Conservation (phyloP, 2,329 filamentous ascomycete species). For the Septoria petroselini region DNA sequence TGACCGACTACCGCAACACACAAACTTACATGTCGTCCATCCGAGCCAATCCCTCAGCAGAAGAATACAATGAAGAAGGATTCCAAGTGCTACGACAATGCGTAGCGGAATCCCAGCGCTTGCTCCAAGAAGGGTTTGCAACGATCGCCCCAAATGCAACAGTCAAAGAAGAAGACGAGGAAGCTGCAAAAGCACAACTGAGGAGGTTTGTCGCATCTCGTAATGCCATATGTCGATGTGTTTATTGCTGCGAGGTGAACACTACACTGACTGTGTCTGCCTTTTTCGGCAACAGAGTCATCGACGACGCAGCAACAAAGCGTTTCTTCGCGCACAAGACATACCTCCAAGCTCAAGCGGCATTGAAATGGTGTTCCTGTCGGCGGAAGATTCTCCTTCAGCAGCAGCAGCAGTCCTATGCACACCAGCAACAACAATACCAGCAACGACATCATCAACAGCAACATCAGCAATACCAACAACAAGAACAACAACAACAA, state of each 20-base stretch:
- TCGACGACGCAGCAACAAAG: slow-evolving; percentile 58
- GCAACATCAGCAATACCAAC: slow-evolving; percentile 31
- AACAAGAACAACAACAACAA: too few species aligned
- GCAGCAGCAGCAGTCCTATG: slow-evolving; percentile 32
- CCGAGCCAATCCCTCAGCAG: slow-evolving; percentile 50
- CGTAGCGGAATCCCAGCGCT: slow-evolving; percentile 52
- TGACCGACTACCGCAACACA: slow-evolving; percentile 62
- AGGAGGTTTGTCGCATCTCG: slow-evolving; percentile 48
- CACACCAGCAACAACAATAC: too few species aligned
- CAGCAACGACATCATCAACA: too few species aligned
- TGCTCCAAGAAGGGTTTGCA: slow-evolving; percentile 54
- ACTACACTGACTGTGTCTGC: too few species aligned
- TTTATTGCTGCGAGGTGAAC: too few species aligned
- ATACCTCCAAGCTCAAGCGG: slow-evolving; percentile 58
- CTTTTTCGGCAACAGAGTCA: slow-evolving; percentile 53
- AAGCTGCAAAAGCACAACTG: slow-evolving; percentile 56
- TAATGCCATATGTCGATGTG: too few species aligned
- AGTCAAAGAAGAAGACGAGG: slow-evolving; percentile 43
- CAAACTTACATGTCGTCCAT: slow-evolving; percentile 58
- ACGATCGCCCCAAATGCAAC: slow-evolving; percentile 1
- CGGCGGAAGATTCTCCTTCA: slow-evolving; percentile 51
- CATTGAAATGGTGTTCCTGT: slow-evolving; percentile 57
- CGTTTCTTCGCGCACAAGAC: slow-evolving; percentile 61
- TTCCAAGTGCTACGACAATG: slow-evolving; percentile 58
- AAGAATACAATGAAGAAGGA: slow-evolving; percentile 59